Percentiles rank a stretch among this genome's conserved stretches.
Conservation (phyloP, 2,329 filamentous ascomycete genomes). For the Tolypocladium album region DNA sequence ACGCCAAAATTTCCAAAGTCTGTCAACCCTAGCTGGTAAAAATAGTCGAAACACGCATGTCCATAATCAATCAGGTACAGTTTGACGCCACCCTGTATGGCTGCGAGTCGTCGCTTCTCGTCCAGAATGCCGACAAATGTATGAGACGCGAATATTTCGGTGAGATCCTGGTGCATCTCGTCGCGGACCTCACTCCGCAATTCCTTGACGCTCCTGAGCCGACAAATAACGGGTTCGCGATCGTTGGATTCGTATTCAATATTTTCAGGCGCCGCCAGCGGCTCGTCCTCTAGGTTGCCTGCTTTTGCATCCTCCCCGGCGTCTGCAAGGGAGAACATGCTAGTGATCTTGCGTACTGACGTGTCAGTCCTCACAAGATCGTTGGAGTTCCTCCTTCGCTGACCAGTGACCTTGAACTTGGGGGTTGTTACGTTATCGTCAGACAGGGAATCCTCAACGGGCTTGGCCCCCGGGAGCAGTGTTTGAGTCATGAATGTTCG, state of each 20-base stretch:
- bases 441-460: constrained; percentile 11
- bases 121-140: constrained; percentile 94
- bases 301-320: constrained; percentile 10
- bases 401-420: constrained; percentile 24
- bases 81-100: constrained; percentile 86
- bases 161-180: constrained; percentile 73
- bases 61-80: constrained; percentile 92
- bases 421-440: constrained; percentile 17
- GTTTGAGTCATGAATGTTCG: constrained; percentile 92
- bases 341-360: constrained; percentile 85
- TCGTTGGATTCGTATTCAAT: constrained; percentile 63
- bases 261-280: constrained; percentile 30
- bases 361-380: constrained; percentile 86
- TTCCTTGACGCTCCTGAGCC: constrained; percentile 74
- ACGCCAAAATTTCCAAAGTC: constrained; percentile 92
- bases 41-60: constrained; percentile 74
- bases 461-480: constrained; percentile 58
- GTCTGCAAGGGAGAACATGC: constrained; percentile 65
- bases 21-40: constrained; percentile 89
- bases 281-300: constrained; percentile 18
- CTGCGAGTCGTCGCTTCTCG: constrained; percentile 73
- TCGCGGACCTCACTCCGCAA: constrained; percentile 73
- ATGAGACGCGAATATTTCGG: constrained; percentile 76
- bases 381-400: constrained; percentile 42
- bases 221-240: constrained; percentile 58